phyloP scores from a whole-genome alignment of 257 asterid species.

The Solanum dulcamara region DNA sequence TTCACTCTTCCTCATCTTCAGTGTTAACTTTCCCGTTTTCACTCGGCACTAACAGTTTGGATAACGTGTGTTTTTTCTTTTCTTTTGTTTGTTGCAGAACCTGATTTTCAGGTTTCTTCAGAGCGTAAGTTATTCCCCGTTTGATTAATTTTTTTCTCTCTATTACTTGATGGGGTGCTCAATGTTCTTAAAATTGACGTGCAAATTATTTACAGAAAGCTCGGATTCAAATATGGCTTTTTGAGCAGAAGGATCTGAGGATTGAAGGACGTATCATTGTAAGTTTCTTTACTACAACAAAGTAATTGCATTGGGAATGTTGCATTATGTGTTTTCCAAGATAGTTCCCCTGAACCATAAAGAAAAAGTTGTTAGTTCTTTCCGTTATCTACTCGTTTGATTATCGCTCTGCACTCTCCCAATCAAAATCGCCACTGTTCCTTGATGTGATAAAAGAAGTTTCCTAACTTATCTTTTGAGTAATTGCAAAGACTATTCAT shows the following conservation, averaged over 20 bases:
- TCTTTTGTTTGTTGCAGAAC: slow-evolving; percentile 6
- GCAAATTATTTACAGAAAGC: slow-evolving; percentile 15
- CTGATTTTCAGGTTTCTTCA: slow-evolving; percentile 56
- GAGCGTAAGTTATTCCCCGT: slow-evolving; percentile 7
- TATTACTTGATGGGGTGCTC: background rate
- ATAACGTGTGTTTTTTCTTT: background rate
- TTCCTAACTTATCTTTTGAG: background rate
- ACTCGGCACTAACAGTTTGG: background rate
- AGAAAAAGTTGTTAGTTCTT: background rate
- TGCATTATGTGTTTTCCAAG: background rate
- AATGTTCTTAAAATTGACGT: background rate
- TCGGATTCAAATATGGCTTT: slow-evolving; percentile 64
- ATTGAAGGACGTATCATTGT: slow-evolving; percentile 50
- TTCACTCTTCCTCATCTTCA: background rate
- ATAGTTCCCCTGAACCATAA: background rate
- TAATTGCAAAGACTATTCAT: background rate
- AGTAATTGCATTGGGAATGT: background rate
- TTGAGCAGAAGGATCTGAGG: slow-evolving; percentile 60
- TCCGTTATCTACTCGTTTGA: background rate
- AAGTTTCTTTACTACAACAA: background rate
- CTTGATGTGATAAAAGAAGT: background rate
- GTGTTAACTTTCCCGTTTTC: background rate
- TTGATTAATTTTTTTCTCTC: background rate
- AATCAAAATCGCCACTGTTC: background rate
- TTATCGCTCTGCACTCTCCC: background rate